phyloP scores from a whole-genome alignment of 2,329 filamentous ascomycete genomes.

The Sporothrix sp. region DNA sequence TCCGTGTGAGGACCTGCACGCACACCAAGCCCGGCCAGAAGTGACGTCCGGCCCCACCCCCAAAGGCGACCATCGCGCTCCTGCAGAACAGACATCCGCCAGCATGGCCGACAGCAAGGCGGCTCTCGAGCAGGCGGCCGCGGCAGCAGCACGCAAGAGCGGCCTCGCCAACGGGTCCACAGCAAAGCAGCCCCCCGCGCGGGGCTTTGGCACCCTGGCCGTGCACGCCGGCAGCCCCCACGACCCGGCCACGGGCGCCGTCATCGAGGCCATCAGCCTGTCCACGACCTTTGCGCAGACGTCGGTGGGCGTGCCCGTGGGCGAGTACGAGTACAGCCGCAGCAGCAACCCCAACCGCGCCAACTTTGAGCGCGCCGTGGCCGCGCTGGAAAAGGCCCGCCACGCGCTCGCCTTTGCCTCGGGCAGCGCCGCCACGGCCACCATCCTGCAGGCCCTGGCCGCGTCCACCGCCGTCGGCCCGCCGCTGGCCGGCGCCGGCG shows the following conservation, averaged over 20 bases:
- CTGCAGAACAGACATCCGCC: too few species aligned
- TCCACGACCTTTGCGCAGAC: conserved; percentile 95
- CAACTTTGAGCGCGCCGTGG: conserved; percentile 88
- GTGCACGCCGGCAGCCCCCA: conserved; percentile 89
- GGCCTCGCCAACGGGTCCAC: not conserved
- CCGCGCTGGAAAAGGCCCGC: conserved; percentile 83
- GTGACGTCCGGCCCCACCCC: too few species aligned
- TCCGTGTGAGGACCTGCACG: too few species aligned
- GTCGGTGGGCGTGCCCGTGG: conserved; percentile 76
- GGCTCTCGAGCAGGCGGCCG: not conserved
- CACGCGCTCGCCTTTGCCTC: conserved; percentile 92
- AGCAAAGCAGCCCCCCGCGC: conserved; percentile 47
- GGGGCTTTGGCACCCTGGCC: conserved; percentile 83
- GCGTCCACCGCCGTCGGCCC: conserved; percentile 27
- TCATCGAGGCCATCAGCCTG: conserved; percentile 92
- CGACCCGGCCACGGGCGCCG: conserved; percentile 84
- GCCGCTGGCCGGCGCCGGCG: not conserved
- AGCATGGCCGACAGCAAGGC: conserved; percentile 2
- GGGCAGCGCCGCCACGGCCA: conserved; percentile 87
- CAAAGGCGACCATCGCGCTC: too few species aligned
- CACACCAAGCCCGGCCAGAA: too few species aligned
- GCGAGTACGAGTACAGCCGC: conserved; percentile 85
- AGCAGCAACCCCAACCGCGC: conserved; percentile 90
- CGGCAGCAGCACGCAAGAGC: not conserved
- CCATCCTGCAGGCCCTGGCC: conserved; percentile 84